A percentile compares a stretch with the other conserved stretches of the same genome.
phyloP scores from a whole-genome alignment of 176 grass and related monocot species.

The Sorghum bicolor region Sorghum_bicolor_NCBIv3 NC_012879.2:50720001-50720500 shows the following conservation, averaged over 20 bases:
- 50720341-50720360: constrained; percentile 51
- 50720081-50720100: too few species aligned
- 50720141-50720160: too few species aligned
- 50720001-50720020: too few species aligned
- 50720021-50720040: too few species aligned
- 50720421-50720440: constrained; percentile 64
- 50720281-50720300: not conserved
- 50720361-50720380: constrained; percentile 55
- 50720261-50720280: not conserved
- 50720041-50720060: too few species aligned
- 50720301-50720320: not conserved
- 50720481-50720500: constrained; percentile 64
- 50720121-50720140: too few species aligned
- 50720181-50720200: too few species aligned
- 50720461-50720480: constrained; percentile 48
- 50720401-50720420: constrained; percentile 73
- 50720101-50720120: too few species aligned
- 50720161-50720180: too few species aligned
- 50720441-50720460: constrained; percentile 70
- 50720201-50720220: too few species aligned
- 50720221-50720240: too few species aligned
- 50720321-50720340: constrained; percentile 9
- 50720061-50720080: too few species aligned
- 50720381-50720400: constrained; percentile 69
- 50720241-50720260: not conserved